phyloP scores from a whole-genome alignment of 2,329 filamentous ascomycete genomes.

The Nemania diffusa region DNA sequence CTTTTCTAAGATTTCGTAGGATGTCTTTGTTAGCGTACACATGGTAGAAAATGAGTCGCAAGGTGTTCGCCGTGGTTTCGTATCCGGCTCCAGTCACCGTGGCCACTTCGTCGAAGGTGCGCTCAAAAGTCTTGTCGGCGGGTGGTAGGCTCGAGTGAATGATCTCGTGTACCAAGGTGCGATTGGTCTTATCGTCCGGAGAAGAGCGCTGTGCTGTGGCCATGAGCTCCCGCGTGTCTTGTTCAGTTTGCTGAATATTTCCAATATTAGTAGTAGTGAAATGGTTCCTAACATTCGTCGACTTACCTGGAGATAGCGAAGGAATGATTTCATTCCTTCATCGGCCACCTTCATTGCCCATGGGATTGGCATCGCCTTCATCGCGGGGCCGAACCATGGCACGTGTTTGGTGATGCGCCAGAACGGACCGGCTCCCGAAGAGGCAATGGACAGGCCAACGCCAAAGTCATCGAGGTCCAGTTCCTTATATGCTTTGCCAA shows the following conservation, averaged over 20 bases:
- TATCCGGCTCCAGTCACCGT: slow-evolving; percentile 1
- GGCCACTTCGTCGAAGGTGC: slow-evolving; percentile 9
- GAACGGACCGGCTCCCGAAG: background rate
- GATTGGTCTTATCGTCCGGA: background rate
- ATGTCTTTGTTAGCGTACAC: background rate
- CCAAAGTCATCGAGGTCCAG: slow-evolving; percentile 35
- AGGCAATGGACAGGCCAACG: background rate
- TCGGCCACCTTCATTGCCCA: slow-evolving; percentile 8
- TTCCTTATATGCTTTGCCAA: slow-evolving; percentile 33
- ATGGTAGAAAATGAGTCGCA: slow-evolving; percentile 4
- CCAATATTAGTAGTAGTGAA: background rate
- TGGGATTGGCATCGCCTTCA: background rate
- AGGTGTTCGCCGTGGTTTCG: background rate
- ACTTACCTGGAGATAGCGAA: slow-evolving; percentile 2
- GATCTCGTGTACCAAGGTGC: slow-evolving; percentile 9
- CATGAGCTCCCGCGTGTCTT: background rate
- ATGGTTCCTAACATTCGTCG: background rate
- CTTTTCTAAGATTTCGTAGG: background rate
- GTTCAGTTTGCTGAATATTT: background rate
- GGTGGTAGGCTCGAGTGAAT: background rate
- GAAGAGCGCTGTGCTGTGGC: background rate
- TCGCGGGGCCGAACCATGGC: background rate
- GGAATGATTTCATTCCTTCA: background rate
- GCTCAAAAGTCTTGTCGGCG: background rate
- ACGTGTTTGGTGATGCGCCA: slow-evolving; percentile 22